Base-by-base conservation (phyloP, 495 filamentous ascomycete species). In the Diplogelasinospora grovesii region DNA sequence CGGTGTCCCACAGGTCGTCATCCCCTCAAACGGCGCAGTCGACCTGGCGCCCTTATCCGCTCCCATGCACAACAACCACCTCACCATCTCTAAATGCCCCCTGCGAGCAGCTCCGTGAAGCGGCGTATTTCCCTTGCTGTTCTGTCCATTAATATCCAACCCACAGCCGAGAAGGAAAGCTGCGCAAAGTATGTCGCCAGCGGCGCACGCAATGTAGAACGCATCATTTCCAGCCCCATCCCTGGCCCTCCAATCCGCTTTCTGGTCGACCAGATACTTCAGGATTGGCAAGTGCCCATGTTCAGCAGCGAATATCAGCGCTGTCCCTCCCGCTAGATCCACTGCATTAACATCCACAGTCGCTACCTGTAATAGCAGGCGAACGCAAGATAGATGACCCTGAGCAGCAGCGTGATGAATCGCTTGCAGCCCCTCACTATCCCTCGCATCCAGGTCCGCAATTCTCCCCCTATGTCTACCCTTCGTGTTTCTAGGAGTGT, bases 351-450 rank as follows among this genome's bases (percentile, higher is more conserved):
- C 20, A 16, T 36, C 33, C 13, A 36, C 27, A 8, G 30, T 23
- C 13, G 29, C 35, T 13, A 15, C 6, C 25, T 40, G 20, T 2
- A 49, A 36, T 4, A 57, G 48, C 15, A 39, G 29, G 8, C 31
- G 18, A 5, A 48, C 28, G 16, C 29, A 33, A 8, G 43, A 13
- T 23, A 46, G 8, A 11, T 45, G 16, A 7, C 52, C 42, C 10
- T 23, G 8, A n/a, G 4, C 15, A 15, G 51, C 51, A 1, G 57
- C 57, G 27, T 42, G 32, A 42, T 57, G 56, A 4, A 58, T 42
- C 4, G 54, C 46, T 16, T 49, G 54, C 25, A 47, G 45, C 2
- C 57, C 52, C 2, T 26, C 18, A 13, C 22, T 20, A 37, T 54
- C 54, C 6, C 26, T 6, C 15, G 36, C 25, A 2, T 14, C 5